Evolutionary conservation across 805 yeast genomes (phyloP).

Genomic region (Brettanomyces custersianus): DNA sequence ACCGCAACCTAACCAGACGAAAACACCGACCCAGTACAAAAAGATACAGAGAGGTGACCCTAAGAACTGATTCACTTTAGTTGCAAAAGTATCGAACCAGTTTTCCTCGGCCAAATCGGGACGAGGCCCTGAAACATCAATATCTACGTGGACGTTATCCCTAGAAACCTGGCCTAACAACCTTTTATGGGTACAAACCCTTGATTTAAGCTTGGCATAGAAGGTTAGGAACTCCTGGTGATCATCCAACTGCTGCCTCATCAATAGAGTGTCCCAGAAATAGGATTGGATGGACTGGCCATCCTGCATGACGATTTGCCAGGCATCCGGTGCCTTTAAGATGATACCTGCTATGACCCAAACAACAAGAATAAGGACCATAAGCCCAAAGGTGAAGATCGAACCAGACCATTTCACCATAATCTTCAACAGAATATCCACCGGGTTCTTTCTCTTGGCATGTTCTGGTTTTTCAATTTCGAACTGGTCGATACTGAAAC

Average conservation of each 20-base stretch:
- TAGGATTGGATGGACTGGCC: slow-evolving; percentile 32
- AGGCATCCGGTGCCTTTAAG: slow-evolving; percentile 23
- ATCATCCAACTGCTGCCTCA: slow-evolving; percentile 29
- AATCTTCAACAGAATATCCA: slow-evolving; percentile 7
- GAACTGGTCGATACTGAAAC: no score
- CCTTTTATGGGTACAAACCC: slow-evolving; percentile 16
- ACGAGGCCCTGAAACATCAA: no score
- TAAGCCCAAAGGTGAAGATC: slow-evolving; percentile 15
- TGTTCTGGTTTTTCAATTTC: no score
- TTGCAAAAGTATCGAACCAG: slow-evolving; percentile 27
- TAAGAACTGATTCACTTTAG: slow-evolving; percentile 17
- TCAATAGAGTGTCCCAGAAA: slow-evolving; percentile 31
- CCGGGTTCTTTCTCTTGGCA: no score
- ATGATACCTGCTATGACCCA: slow-evolving; percentile 18
- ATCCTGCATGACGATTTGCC: slow-evolving; percentile 36
- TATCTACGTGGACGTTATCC: no score
- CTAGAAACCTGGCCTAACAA: slow-evolving; percentile 4
- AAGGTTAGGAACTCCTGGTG: slow-evolving; percentile 19
- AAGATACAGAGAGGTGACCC: slow-evolving; percentile 26
- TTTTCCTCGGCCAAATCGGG: slow-evolving; percentile 15
- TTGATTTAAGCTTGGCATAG: slow-evolving; percentile 22
- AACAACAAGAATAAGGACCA: slow-evolving; percentile 16
- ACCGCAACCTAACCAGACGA: slow-evolving; percentile 32
- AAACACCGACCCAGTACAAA: slow-evolving; percentile 30
- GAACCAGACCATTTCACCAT: slow-evolving; percentile 14